Conservation (phyloP, 2,329 filamentous ascomycete genomes). For the Fusarium siculi region DNA sequence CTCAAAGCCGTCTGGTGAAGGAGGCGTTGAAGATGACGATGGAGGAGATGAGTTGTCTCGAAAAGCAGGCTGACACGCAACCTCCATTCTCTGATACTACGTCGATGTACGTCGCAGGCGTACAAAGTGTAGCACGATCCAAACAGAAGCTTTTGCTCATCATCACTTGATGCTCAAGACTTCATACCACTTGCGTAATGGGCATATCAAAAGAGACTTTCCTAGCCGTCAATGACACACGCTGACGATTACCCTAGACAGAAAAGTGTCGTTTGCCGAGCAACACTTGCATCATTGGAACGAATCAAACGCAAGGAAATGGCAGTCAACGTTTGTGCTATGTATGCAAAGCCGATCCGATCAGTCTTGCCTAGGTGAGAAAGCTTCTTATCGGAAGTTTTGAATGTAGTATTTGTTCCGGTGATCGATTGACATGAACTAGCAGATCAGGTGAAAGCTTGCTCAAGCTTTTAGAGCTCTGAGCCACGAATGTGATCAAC, state of each 20-base stretch:
- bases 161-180: slow-evolving; percentile 12
- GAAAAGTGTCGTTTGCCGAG: neutral
- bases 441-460: slow-evolving; percentile 15
- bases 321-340: slow-evolving; percentile 15
- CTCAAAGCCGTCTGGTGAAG: neutral
- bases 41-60: slow-evolving; percentile 12
- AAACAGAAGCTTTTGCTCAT: neutral
- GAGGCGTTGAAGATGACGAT: neutral
- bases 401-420: neutral
- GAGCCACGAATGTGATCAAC: neutral
- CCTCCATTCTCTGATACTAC: slow-evolving; percentile 14
- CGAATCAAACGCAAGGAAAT: slow-evolving; percentile 16
- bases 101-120: slow-evolving; percentile 4
- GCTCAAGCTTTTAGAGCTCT: neutral
- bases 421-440: neutral
- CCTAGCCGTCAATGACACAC: slow-evolving; percentile 12
- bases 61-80: slow-evolving; percentile 18
- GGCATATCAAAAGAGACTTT: slow-evolving; percentile 14
- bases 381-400: slow-evolving; percentile 4
- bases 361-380: neutral
- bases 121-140: neutral
- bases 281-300: slow-evolving; percentile 8
- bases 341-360: slow-evolving; percentile 30
- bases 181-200: slow-evolving; percentile 31
- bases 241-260: slow-evolving; percentile 29